Evolutionary conservation across 306 rosid species (phyloP).

Genomic region (Abrus pulchellus): DNA sequence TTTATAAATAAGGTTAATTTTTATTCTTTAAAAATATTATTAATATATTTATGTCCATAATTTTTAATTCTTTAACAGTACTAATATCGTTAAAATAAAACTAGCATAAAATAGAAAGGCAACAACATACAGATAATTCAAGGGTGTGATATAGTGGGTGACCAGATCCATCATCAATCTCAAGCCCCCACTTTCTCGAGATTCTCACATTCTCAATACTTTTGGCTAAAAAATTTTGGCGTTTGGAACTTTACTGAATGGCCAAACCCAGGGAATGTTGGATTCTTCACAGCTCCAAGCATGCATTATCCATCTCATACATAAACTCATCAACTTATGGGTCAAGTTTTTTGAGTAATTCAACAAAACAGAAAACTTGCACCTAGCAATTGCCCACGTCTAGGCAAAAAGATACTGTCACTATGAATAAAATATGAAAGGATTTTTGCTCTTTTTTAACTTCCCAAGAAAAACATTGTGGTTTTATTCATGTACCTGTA

Average conservation of each 20-base stretch:
- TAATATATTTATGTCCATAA: too few species aligned
- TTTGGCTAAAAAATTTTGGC: conserved; percentile 35
- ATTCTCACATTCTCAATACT: conserved; percentile 80
- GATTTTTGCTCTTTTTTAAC: conserved; percentile 31
- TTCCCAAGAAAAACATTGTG: background rate
- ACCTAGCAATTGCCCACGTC: conserved; percentile 35
- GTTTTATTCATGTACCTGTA: conserved; percentile 35
- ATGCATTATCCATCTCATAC: conserved; percentile 50
- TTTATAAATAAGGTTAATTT: too few species aligned
- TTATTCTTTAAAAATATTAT: too few species aligned
- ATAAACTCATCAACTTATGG: conserved; percentile 43
- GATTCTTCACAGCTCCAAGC: conserved; percentile 65
- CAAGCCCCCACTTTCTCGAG: conserved; percentile 70
- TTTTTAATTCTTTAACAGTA: too few species aligned
- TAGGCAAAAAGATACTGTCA: conserved; percentile 41
- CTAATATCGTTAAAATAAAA: background rate
- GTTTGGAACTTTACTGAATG: conserved; percentile 67
- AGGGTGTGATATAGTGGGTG: conserved; percentile 62
- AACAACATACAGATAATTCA: conserved; percentile 35
- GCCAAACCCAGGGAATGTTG: conserved; percentile 88
- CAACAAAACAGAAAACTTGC: conserved; percentile 52
- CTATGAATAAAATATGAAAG: background rate
- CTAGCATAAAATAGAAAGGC: background rate
- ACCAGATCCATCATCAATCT: conserved; percentile 74
- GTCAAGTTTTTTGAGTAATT: conserved; percentile 38